Evolutionary conservation across 2,329 filamentous ascomycete genomes (phyloP), one percentile per base, ranked within the genome.

Genomic region (Claviceps arundinis): DNA sequence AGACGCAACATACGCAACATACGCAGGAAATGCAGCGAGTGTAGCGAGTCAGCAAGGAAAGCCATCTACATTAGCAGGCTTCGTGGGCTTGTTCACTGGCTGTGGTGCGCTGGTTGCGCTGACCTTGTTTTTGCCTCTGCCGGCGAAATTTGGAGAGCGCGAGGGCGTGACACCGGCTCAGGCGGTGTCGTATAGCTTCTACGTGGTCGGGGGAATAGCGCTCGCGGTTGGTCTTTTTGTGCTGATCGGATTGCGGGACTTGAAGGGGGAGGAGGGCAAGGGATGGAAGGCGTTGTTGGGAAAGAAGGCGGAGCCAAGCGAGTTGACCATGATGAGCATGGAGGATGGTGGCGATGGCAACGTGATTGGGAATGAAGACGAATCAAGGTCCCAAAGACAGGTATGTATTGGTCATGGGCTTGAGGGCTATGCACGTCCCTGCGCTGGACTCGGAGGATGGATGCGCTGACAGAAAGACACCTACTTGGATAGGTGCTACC

Each of bases 11-110:
- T 9, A 30, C 26, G 26, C 8, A 30, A 22, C 19, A 22, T 22
- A 22, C 22, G 22, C 22, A 22, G 22, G 4, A 22, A 22, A 22
- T 22, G 22, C 22, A 22, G 22, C 22, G 22, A 22, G 3, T 22
- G 55, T 58, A 4, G 59, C 55, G 44, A 57, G 56, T 41, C 61
- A 57, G 59, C 64, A 58, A 46, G 68, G 68, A n/a, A 76, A 76
- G 56, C 74, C 78, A 1, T 75, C 76, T 1, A 72, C 74, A 17
- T 76, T 98, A 26, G 91, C 93, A 16, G 93, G 93, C 0, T 82
- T 90, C 49, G 93, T 98, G 5, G 93, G 93, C 4, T 73, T 95
- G 54, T 95, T 94, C 64, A 95, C 93, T 7, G 93, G 93, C 24
- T 88, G 87, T 60, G 93, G 93, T 55, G 93, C 93, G 14, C 75